phyloP scores from a whole-genome alignment of 106 monocot species.

The Triglochin maritima region DNA sequence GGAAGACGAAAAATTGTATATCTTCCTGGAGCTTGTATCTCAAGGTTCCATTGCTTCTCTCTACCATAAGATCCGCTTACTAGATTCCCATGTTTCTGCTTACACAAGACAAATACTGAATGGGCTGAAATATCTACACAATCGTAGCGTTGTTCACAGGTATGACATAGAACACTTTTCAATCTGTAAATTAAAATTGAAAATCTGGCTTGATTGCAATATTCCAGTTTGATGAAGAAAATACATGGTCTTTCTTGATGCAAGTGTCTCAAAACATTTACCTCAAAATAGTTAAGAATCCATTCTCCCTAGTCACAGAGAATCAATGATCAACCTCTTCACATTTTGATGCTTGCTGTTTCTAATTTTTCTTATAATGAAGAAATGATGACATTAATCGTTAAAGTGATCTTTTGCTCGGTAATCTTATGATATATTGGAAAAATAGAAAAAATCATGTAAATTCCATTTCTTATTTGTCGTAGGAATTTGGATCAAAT shows the following conservation, averaged over 20 bases:
- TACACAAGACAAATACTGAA: conserved; percentile 86
- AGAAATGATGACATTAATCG: too few species aligned
- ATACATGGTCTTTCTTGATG: not conserved
- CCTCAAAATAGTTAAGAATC: too few species aligned
- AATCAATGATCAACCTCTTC: too few species aligned
- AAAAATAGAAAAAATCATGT: too few species aligned
- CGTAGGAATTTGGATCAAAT: too few species aligned
- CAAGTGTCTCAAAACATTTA: not conserved
- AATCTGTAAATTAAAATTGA: not conserved
- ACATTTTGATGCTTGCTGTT: too few species aligned
- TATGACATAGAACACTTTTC: conserved; percentile 3
- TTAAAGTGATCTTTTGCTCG: too few species aligned
- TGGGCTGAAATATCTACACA: conserved; percentile 88
- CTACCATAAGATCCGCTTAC: conserved; percentile 63
- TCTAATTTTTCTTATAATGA: too few species aligned
- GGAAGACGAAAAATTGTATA: conserved; percentile 71
- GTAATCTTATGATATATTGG: too few species aligned
- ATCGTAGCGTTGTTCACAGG: conserved; percentile 84
- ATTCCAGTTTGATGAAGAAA: not conserved
- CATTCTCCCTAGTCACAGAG: too few species aligned
- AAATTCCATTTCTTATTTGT: too few species aligned
- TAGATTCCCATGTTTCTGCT: conserved; percentile 66
- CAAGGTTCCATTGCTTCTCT: conserved; percentile 85
- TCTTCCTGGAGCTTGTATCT: conserved; percentile 87
- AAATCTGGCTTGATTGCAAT: not conserved